These are phyloP conservation scores for Podospora pseudopauciseta DNA, from an alignment of 495 filamentous ascomycete species.

Conservation along the genomic window DNA sequence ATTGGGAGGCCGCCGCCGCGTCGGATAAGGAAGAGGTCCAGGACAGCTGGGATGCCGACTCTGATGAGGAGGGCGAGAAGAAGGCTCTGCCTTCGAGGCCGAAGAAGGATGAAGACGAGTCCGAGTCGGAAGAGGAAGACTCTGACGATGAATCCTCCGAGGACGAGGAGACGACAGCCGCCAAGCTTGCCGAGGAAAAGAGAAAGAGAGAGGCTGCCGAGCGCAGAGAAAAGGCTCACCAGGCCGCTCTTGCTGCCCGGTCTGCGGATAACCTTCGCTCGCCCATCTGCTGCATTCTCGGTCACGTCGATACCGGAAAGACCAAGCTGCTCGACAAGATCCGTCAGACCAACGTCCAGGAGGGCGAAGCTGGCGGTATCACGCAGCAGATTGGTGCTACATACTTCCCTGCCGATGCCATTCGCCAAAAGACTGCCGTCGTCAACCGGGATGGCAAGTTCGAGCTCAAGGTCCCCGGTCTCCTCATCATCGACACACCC, in stretches of 20 bases:
- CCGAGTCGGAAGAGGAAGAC: constrained; percentile 33
- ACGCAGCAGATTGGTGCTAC: constrained; percentile 99
- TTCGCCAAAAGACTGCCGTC: constrained; percentile 84
- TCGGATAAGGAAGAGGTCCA: constrained; percentile 72
- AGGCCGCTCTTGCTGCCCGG: constrained; percentile 85
- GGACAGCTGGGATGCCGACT: constrained; percentile 90
- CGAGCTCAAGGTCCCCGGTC: constrained; percentile 96
- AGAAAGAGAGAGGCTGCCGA: constrained; percentile 90
- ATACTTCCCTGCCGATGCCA: constrained; percentile 95
- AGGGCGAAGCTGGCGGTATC: constrained; percentile 99
- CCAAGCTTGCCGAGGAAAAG: constrained; percentile 62
- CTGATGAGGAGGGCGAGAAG: constrained; percentile 65
- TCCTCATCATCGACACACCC: constrained; percentile 96
- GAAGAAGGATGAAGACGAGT: constrained; percentile 38
- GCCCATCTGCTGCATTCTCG: constrained; percentile 98
- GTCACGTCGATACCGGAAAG: constrained; percentile 99
- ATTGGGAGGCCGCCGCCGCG: constrained; percentile 86
- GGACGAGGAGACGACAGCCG: constrained; percentile 67
- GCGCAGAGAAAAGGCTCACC: constrained; percentile 79
- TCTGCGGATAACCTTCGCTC: constrained; percentile 94
- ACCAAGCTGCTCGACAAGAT: constrained; percentile 99
- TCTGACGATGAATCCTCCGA: constrained; percentile 56
- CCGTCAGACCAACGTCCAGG: constrained; percentile 97
- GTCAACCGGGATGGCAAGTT: constrained; percentile 88
- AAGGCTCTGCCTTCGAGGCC: constrained; percentile 13